Evolutionary conservation across 306 rosid species (phyloP).

Genomic region (cucumber (Cucumis sativus)): Cucumber_9930_V3 NC_026658.2:8334501-8335000

Average conservation of each 20-base stretch:
- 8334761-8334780: too few relatives aligned
- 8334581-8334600: neutral
- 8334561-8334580: neutral
- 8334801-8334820: too few relatives aligned
- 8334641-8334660: conserved; percentile 78
- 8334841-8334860: too few relatives aligned
- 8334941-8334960: neutral
- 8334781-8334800: too few relatives aligned
- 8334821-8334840: too few relatives aligned
- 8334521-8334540: neutral
- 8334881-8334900: too few relatives aligned
- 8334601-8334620: neutral
- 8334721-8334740: too few relatives aligned
- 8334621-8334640: conserved; percentile 51
- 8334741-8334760: too few relatives aligned
- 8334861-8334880: too few relatives aligned
- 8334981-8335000: neutral
- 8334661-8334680: conserved; percentile 58
- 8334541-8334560: neutral
- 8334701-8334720: too few relatives aligned
- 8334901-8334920: too few relatives aligned
- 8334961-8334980: neutral
- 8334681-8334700: conserved; percentile 42
- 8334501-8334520: neutral
- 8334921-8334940: too few relatives aligned